Evolutionary conservation across 2,329 filamentous ascomycete genomes (phyloP), one percentile per base, ranked within the genome.

Genomic region (Orbilia javanica): DNA sequence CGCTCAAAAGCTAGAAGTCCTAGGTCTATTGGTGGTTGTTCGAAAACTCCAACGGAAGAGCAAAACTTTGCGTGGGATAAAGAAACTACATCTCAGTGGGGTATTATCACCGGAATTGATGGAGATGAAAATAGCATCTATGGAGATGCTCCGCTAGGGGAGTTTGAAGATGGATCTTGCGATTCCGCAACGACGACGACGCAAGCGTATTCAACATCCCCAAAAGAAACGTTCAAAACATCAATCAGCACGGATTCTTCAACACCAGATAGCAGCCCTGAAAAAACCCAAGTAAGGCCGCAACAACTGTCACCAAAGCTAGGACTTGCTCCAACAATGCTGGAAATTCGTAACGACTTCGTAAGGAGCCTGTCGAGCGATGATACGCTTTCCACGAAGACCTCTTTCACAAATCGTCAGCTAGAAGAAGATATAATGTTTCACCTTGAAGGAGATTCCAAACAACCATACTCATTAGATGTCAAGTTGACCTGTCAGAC

Each of bases 401-500:
- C 60, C 15, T 27, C 29, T 6, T 8, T 20, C 13, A 53, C 20
- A 8, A 22, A 18, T 20, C 64, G 48, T 15, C 36, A 31, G 25
- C 20, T 55, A 6, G 64, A 68, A 22, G 64, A 68, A 42, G 63
- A 66, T 39, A 66, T 66, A 11, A 29, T 68, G 10, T 46, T 50
- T 4, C 27, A 22, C 10, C 44, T 66, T 25, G 46, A 52, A 4
- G 63, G 46, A 3, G 44, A 50, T 3, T n/a, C 46, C 1, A 11
- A 1, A 4, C 53, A 20, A 8, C 5, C 8, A 15, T 42, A 42
- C 18, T 11, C 55, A 15, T 10, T 11, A 8, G 5, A 18, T 20
- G 31, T 10, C 6, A n/a, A 64, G 18, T 69, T 25, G 3, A 36
- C n/a, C 29, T n/a, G 57, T 27, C 48, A 42, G 18, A 62, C 57